Conservation (phyloP, 139 green algal genomes). For the Chlamydomonas asymmetrica region DNA sequence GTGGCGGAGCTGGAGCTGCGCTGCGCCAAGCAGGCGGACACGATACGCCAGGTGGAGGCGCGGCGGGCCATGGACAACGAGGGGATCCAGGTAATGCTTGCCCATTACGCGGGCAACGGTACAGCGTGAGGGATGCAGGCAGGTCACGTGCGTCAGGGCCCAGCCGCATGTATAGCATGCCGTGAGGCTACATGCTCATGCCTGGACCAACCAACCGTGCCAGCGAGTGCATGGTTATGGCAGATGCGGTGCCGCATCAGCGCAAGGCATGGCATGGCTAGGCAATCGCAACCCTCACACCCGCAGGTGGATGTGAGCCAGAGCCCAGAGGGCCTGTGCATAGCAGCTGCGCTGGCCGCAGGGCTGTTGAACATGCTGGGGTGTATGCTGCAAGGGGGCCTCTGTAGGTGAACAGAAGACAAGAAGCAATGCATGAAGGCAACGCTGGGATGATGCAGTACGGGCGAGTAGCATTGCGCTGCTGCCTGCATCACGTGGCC, state of each 20-base stretch:
- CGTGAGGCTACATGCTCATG: neutral
- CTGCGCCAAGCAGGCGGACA: too few relatives aligned
- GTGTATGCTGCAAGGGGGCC: neutral
- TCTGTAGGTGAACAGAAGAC: neutral
- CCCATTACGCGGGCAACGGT: neutral
- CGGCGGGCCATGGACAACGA: constrained; percentile 38
- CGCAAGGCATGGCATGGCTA: too few relatives aligned
- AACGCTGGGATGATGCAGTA: too few relatives aligned
- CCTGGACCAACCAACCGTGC: neutral
- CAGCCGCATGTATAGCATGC: neutral
- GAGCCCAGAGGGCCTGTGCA: neutral
- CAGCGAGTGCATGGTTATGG: too few relatives aligned
- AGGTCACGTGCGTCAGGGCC: too few relatives aligned
- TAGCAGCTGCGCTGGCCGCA: constrained; percentile 21
- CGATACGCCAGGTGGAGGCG: too few relatives aligned
- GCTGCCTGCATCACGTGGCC: too few relatives aligned
- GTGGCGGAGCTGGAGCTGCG: constrained; percentile 58
- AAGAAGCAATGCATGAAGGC: constrained; percentile 17
- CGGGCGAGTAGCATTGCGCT: too few relatives aligned
- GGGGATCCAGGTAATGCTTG: neutral
- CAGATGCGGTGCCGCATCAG: too few relatives aligned
- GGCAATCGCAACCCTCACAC: too few relatives aligned
- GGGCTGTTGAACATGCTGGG: neutral
- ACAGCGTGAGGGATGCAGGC: neutral
- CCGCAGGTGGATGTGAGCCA: too few relatives aligned